phyloP scores from a whole-genome alignment of 331 rosid species.

The Saraca asoca region DNA sequence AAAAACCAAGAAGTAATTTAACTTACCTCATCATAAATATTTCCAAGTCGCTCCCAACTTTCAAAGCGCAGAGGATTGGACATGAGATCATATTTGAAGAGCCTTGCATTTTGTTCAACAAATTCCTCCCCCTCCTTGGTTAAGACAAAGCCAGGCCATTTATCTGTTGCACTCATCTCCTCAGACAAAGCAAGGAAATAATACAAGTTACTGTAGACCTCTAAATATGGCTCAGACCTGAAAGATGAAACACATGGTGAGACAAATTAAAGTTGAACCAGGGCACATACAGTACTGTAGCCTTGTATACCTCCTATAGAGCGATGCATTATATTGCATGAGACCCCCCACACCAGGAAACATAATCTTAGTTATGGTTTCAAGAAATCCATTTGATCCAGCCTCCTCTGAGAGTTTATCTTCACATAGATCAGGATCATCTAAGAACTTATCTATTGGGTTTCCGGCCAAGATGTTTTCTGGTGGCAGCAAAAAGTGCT shows the following conservation, averaged over 20 bases:
- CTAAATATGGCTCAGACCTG: slow-evolving; percentile 93
- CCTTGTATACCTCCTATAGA: slow-evolving; percentile 62
- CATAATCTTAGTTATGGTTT: slow-evolving; percentile 65
- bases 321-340: slow-evolving; percentile 63
- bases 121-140: slow-evolving; percentile 98
- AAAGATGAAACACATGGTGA: slow-evolving; percentile 40
- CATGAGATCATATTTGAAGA: slow-evolving; percentile 84
- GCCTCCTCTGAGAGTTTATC: slow-evolving; percentile 95
- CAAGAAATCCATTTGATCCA: slow-evolving; percentile 87
- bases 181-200: slow-evolving; percentile 91
- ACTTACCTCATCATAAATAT: slow-evolving; percentile 90
- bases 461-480: slow-evolving; percentile 82
- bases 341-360: slow-evolving; percentile 72
- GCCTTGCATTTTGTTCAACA: slow-evolving; percentile 85
- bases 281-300: slow-evolving; percentile 5
- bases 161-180: slow-evolving; percentile 97
- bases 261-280: slow-evolving; percentile 35
- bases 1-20: slow-evolving; percentile 33
- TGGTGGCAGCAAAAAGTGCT: slow-evolving; percentile 88
- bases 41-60: slow-evolving; percentile 94
- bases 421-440: slow-evolving; percentile 83
- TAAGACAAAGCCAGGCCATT: slow-evolving; percentile 95
- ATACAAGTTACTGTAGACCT: slow-evolving; percentile 86
- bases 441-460: slow-evolving; percentile 84
- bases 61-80: slow-evolving; percentile 87